Evolutionary conservation across 2,329 filamentous ascomycete species (phyloP), one percentile per base, ranked within the genome.

Genomic region (Cadophora luteo-olivacea): DNA sequence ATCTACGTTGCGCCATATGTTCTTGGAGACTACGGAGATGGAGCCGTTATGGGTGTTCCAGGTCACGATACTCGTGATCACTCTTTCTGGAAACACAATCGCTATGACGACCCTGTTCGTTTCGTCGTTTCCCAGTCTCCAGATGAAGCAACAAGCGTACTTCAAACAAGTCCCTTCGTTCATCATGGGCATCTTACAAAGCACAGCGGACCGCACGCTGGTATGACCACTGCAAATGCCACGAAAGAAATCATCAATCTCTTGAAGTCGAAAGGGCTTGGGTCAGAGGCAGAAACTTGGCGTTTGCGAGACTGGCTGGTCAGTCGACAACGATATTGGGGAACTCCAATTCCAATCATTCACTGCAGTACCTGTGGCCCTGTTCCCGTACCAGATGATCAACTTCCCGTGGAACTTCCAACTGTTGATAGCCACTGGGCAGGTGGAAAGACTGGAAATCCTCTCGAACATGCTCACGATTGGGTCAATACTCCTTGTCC

Each of bases 251-350:
- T 97, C 62, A 80, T 93, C 22, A 77, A 81, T 41, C 80, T 86
- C 72, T 84, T 90, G 1, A 80, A 86, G 69, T 75, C 78, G 2
- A 79, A 82, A 2, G 85, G 83, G 1, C 81, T 89, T n/a, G 92
- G 89, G 11, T 83, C 87, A 67, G 78, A 82, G n/a, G 83, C 87
- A 9, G 88, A 92, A 68, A 92, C 88, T 70, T 97, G 93, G 92
- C 89, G 91, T 63, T 84, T 97, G 32, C 85, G 93, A 69, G 94
- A 97, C 80, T 97, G 94, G 94, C 83, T 97, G 66, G 91, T 97
- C 75, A 97, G 93, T 78, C 89, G 94, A n/a, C 94, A 97, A 79
- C 85, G 94, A 72, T 97, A 97, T 78, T 97, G 94, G 94, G 94
- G 94, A 16, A 88, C 93, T 0, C 94, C 94, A 0, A 97, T 97